Evolutionary conservation across 345 rosid genomes (phyloP), one percentile per base, ranked within the genome.

Genomic region (Heritiera fomes): DNA sequence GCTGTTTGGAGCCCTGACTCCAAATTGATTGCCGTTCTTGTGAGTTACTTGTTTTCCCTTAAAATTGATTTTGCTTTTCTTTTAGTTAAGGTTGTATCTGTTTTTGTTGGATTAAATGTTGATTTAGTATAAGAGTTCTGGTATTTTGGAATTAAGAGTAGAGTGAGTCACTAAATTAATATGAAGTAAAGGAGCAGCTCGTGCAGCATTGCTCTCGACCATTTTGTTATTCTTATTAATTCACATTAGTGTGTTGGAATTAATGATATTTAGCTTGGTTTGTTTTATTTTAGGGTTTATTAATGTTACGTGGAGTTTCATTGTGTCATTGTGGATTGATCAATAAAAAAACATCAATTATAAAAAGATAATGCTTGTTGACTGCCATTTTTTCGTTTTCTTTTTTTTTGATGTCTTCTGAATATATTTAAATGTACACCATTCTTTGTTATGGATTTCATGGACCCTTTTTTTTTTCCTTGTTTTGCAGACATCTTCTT

Each of bases 1-100:
- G 98, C 95, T 71, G 97, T 89, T 79, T 94, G 98, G 99, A 96
- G 98, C 70, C 94, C 93, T 2, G 98, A 96, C 73, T 64, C 91
- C 63, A 94, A 94, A 84, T 82, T 96, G 87, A 84, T 96, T 34
- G 97, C 97, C 67, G 83, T 92, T 85, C 84, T 94, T 84, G 98
- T 94, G 80, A 88, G 95, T 89, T 64, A n/a, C 67, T 41, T 76
- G 28, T 40, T 58, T 67, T 72, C 20, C 28, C 67, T 18, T 5
- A 53, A 32, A 72, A 5, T 32, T 34, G 62, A 53, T 71, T 15
- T 18, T 28, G 75, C 49, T 46, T 32, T 75, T 47, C 17, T 34
- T 45, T 50, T 9, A 20, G 50, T n/a, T 49, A 17, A 34, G 15
- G 69, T 47, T 64, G 28, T 55, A 15, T 53, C 20, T 30, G 73